Evolutionary conservation across 176 grass and related monocot species (phyloP), one percentile per base, ranked within the genome.

Genomic region (Avena insularis): DNA sequence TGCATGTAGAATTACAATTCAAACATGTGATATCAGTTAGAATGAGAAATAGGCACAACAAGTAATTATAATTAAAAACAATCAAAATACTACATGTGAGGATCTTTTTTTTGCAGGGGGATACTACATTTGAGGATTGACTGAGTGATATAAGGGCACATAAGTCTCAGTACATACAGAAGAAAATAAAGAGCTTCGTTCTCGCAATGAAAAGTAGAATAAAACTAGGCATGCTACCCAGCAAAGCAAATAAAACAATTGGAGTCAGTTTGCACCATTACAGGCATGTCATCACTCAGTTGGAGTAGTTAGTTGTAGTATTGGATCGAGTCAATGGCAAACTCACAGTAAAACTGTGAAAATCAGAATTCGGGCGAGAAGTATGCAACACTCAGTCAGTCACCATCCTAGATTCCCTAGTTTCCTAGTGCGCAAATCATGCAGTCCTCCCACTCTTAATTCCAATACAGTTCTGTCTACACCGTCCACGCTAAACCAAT

Each of bases 1-100:
- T 98, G 93, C 84, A 89, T 16, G 20, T 10, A 45, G 10, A 96
- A n/a, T 74, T 78, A 64, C 76, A 87, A 46, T 23, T 56, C 21
- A 84, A 79, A 19, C 17, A 43, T 63, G 20, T 60, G 25, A 75
- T 46, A 71, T 65, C 63, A 74, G 46, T 89, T 46, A 77, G 61
- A 87, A 61, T 84, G 0, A 8, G n/a, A 48, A 90, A 56, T 1
- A 54, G 16, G 35, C 12, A 0, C 20, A 60, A 43, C 29, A 71
- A 5, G 27, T 2, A 36, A 61, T 10, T 40, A 69, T 40, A 6
- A 20, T 7, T 15, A 69, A 69, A 68, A 68, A 48, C 12, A 1
- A 75, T 27, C 25, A 49, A 21, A 6, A 10, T 14, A 87, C 78
- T 82, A 35, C 33, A 35, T 35, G 33, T 4, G 33, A 35, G 33